These are phyloP conservation scores for Coemansia sp. DNA, from an alignment of 192 early-diverging fungal species.

Conservation along the genomic window DNA sequence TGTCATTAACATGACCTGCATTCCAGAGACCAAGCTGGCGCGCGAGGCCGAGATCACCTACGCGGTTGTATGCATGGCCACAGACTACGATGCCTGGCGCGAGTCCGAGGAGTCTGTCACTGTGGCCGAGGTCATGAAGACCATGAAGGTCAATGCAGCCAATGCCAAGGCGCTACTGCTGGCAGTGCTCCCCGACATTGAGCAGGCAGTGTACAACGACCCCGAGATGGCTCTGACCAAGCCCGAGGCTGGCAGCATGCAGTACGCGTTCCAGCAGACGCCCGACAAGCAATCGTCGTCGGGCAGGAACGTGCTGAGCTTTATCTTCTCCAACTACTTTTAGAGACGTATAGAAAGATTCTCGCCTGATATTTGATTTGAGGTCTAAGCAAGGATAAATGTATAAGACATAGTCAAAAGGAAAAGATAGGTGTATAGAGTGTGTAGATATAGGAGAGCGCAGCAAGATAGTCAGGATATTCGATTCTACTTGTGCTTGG, in stretches of 20 bases:
- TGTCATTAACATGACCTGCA: constrained; percentile 97
- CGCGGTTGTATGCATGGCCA: constrained; percentile 99
- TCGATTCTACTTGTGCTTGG: constrained; percentile 19
- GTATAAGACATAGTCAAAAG: not conserved
- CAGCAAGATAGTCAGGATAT: not conserved
- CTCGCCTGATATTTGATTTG: not conserved
- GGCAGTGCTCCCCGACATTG: constrained; percentile 78
- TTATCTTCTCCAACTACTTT: constrained; percentile 82
- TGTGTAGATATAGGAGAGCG: not conserved
- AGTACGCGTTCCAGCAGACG: constrained; percentile 83
- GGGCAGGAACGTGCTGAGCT: constrained; percentile 78
- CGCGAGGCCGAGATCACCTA: constrained; percentile 98
- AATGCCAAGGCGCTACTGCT: constrained; percentile 83
- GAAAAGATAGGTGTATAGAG: not conserved
- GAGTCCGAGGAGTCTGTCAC: constrained; percentile 81
- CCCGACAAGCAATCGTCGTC: constrained; percentile 72
- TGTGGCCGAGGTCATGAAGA: constrained; percentile 84
- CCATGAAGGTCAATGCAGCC: constrained; percentile 80
- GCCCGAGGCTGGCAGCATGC: constrained; percentile 79
- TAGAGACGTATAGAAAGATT: constrained; percentile 2
- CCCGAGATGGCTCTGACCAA: constrained; percentile 57
- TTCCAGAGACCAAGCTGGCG: constrained; percentile 97
- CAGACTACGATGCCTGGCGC: constrained; percentile 97
- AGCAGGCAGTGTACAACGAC: constrained; percentile 61
- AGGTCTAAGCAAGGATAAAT: not conserved